phyloP scores from a whole-genome alignment of 2,329 filamentous ascomycete species.

The Lachnellula willkommii region DNA sequence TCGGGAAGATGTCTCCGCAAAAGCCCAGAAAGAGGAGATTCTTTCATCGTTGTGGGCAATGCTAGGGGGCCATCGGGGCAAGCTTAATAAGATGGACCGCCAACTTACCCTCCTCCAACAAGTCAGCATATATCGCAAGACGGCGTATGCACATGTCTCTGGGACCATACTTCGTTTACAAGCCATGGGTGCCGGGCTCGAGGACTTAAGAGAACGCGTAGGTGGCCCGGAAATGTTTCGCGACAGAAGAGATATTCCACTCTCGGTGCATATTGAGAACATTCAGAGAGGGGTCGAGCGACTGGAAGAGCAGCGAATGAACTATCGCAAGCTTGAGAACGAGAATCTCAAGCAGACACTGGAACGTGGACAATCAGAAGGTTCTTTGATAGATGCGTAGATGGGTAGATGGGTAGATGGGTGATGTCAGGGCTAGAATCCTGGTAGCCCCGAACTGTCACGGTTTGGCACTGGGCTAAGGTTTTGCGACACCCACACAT shows the following conservation, averaged over 20 bases:
- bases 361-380: constrained; percentile 40
- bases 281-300: constrained; percentile 69
- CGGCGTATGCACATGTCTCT: constrained; percentile 63
- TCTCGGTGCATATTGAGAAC: constrained; percentile 69
- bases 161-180: constrained; percentile 67
- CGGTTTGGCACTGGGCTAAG: neutral
- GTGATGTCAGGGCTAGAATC: neutral
- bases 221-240: constrained; percentile 58
- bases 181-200: constrained; percentile 64
- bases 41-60: constrained; percentile 68
- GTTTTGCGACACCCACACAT: neutral
- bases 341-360: constrained; percentile 51
- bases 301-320: constrained; percentile 58
- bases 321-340: constrained; percentile 54
- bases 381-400: constrained; percentile 24
- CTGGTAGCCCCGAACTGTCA: neutral
- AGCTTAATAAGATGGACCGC: constrained; percentile 54
- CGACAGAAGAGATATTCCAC: constrained; percentile 49
- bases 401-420: constrained; percentile 2
- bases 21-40: constrained; percentile 57
- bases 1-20: constrained; percentile 55
- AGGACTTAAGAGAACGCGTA: constrained; percentile 66
- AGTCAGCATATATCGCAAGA: constrained; percentile 60
- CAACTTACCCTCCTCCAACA: constrained; percentile 60
- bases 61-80: constrained; percentile 61